Evolutionary conservation across 2,329 filamentous ascomycete species (phyloP), one percentile per base, ranked within the genome.

Genomic region (Thielaviopsis cerberus): DNA sequence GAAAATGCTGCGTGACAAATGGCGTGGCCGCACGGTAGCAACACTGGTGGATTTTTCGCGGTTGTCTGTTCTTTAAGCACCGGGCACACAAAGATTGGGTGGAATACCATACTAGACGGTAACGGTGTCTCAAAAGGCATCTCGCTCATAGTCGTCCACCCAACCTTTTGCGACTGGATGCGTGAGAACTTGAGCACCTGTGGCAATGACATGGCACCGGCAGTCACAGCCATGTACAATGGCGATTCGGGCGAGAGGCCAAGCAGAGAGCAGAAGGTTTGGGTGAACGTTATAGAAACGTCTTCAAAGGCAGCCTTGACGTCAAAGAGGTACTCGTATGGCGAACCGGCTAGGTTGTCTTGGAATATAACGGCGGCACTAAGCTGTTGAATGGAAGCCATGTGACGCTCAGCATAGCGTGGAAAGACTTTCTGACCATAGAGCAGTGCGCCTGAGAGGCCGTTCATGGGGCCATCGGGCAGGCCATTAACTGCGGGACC

Each of bases 61-160:
- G 91, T 98, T 0, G 86, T 89, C 70, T 98, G 92, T 67, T 96
- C 92, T 69, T 97, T 97, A 65, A 85, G 90, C 4, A 98, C 92
- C 0, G 92, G 92, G 67, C 92, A 98, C 50, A 98, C 92, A 67
- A 98, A 98, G 67, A 98, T 96, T 58, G 86, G 86, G 69, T 98
- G 92, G 73, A 94, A 98, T 54, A 83, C 74, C 77, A 81, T 81
- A 63, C 73, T 76, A 54, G 69, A 67, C 0, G 80, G 79, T 1
- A 83, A 70, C 1, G 79, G 76, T 1, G 79, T 82, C 65, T 87
- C 77, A 67, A 90, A 92, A 0, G 91, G 88, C 20, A 98, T 74
- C 69, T 98, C 92, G 66, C 92, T 83, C 61, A 86, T 80, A 4
- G 88, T 90, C 0, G 90, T 96, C 92, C 92, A 98, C 69, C 94